Conservation (phyloP, 2,329 filamentous ascomycete species). For the Xylariaceae sp. region DNA sequence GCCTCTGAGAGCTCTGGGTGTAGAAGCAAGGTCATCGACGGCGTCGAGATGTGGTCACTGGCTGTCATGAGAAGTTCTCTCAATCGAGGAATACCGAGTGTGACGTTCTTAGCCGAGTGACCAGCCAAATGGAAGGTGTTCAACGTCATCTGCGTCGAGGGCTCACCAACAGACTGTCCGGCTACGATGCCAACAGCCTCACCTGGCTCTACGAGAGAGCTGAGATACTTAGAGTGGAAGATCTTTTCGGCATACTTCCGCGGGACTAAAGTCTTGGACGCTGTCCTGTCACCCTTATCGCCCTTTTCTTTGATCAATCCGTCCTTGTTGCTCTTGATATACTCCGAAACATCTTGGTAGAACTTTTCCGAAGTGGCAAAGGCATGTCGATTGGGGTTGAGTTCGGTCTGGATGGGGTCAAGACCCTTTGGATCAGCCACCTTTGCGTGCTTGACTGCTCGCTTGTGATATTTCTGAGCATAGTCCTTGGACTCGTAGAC, state of each 20-base stretch:
- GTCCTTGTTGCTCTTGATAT: conserved; percentile 72
- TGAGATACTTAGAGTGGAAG: conserved; percentile 88
- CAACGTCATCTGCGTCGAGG: conserved; percentile 97
- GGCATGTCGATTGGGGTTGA: conserved; percentile 71
- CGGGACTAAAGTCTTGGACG: conserved; percentile 25
- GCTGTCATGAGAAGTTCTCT: conserved; percentile 99
- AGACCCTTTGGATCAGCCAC: conserved; percentile 53
- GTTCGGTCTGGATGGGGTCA: conserved; percentile 71
- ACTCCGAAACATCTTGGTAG: conserved; percentile 66
- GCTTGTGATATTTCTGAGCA: conserved; percentile 76
- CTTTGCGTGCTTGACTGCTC: conserved; percentile 68
- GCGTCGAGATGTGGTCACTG: conserved; percentile 82
- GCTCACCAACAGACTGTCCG: conserved; percentile 93
- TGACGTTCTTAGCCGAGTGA: conserved; percentile 98
- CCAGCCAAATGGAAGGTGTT: conserved; percentile 99
- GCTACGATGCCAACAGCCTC: conserved; percentile 97
- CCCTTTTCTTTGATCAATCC: conserved; percentile 52
- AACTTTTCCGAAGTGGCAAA: conserved; percentile 91
- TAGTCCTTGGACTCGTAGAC: conserved; percentile 52
- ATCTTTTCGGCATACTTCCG: conserved; percentile 77
- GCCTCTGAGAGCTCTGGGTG: conserved; percentile 66
- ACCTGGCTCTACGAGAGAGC: conserved; percentile 86
- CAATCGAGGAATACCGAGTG: conserved; percentile 92
- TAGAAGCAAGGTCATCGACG: conserved; percentile 79
- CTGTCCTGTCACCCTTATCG: conserved; percentile 29